A percentile compares a stretch with the other conserved stretches of the same genome.
Evolutionary conservation across 2,329 filamentous ascomycete genomes (phyloP).

Genomic region (Alternaria burnsii): DNA sequence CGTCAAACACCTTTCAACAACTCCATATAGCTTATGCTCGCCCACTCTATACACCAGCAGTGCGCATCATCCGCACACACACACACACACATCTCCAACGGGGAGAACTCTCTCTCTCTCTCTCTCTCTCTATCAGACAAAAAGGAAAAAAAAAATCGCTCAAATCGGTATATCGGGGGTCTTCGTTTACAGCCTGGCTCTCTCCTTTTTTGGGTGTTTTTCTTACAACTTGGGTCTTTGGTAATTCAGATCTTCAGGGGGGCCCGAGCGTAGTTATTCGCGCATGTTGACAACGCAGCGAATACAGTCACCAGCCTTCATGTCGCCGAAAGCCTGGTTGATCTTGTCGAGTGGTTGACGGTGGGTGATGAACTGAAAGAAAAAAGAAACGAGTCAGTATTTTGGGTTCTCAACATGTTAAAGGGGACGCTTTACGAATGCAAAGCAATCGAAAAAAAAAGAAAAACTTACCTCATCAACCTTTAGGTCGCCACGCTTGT

Average conservation of each 20-base stretch:
- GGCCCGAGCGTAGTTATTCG: conserved; percentile 33
- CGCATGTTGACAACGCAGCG: conserved; percentile 83
- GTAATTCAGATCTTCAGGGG: neutral
- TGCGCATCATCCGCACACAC: neutral
- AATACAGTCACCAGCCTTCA: conserved; percentile 98
- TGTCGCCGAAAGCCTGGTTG: conserved; percentile 88
- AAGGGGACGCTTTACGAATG: no score
- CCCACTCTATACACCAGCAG: conserved; percentile 13
- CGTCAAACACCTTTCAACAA: neutral
- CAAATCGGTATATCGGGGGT: neutral
- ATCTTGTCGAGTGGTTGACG: conserved; percentile 83
- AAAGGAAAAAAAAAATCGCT: conserved; percentile 1
- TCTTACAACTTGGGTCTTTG: conserved; percentile 4
- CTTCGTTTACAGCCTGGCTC: neutral
- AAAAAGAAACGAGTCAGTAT: no score
- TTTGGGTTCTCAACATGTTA: no score
- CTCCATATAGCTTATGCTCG: neutral
- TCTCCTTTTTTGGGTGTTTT: no score
- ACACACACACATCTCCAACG: no score
- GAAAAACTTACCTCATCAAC: conserved; percentile 79
- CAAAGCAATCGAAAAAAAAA: no score
- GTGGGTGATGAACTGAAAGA: conserved; percentile 84
- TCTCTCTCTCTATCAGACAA: neutral
- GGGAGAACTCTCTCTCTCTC: no score
- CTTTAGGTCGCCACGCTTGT: conserved; percentile 89